A percentile compares a stretch with the other conserved stretches of the same genome.
Conservation (phyloP, 306 rosid species). For the Casuarina cunninghamiana region DNA sequence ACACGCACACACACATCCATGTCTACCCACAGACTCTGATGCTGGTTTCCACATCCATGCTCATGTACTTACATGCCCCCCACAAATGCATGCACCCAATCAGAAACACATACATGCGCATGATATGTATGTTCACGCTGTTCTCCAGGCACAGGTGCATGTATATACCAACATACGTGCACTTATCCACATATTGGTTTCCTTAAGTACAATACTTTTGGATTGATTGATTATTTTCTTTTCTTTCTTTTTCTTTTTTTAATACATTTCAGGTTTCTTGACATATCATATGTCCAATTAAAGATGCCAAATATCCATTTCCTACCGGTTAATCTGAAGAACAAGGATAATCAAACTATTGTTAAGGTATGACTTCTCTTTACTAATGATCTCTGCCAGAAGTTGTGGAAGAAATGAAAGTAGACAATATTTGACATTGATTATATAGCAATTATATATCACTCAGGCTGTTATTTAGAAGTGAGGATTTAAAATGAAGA, state of each 20-base stretch:
- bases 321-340: slow-evolving; percentile 80
- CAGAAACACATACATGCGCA: neutral
- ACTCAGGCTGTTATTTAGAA: neutral
- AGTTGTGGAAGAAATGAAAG: neutral
- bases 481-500: neutral
- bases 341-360: slow-evolving; percentile 52
- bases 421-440: neutral
- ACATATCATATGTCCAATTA: slow-evolving; percentile 60
- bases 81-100: neutral
- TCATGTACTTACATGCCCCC: no score
- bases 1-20: neutral
- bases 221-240: slow-evolving; percentile 22
- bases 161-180: neutral
- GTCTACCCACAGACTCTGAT: neutral
- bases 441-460: neutral
- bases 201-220: neutral
- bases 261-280: slow-evolving; percentile 64
- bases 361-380: slow-evolving; percentile 68
- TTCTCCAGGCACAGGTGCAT: neutral
- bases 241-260: neutral
- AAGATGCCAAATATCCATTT: slow-evolving; percentile 98
- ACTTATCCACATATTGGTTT: neutral
- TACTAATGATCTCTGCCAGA: slow-evolving; percentile 13
- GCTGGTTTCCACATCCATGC: neutral
- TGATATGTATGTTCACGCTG: neutral